These are phyloP conservation scores for Prinsepia uniflora DNA, from an alignment of 306 rosid species.

Conservation along the genomic window DNA sequence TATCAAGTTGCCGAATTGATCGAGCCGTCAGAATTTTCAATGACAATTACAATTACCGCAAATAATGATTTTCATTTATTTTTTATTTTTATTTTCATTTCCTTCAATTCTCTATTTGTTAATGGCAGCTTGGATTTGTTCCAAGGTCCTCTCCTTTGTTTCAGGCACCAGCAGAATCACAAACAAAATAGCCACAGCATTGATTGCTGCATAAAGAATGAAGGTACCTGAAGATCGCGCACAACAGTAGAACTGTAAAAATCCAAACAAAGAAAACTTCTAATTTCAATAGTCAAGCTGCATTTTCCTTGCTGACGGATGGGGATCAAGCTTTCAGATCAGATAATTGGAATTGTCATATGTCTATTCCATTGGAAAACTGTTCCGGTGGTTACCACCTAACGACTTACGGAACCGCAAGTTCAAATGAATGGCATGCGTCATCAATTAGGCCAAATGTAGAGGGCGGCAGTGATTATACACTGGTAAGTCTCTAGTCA, in stretches of 20 bases:
- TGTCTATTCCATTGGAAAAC: constrained; percentile 15
- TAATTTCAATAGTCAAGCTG: constrained; percentile 26
- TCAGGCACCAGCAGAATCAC: constrained; percentile 62
- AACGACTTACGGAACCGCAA: constrained; percentile 27
- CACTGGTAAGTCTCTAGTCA: constrained; percentile 19
- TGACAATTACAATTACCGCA: background rate
- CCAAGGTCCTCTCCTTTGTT: constrained; percentile 85
- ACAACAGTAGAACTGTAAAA: background rate
- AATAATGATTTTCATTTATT: background rate
- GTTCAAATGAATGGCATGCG: constrained; percentile 35
- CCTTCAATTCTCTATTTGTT: constrained; percentile 35
- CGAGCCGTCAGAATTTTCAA: background rate
- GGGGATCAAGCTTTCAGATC: constrained; percentile 10
- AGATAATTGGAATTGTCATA: constrained; percentile 7
- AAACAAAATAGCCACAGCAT: constrained; percentile 59
- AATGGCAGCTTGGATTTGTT: constrained; percentile 76
- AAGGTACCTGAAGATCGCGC: constrained; percentile 62
- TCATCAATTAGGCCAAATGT: constrained; percentile 28
- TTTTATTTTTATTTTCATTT: background rate
- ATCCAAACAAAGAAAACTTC: background rate
- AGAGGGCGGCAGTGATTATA: constrained; percentile 29
- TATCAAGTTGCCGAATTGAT: no score
- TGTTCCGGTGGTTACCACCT: constrained; percentile 10
- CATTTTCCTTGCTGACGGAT: constrained; percentile 29
- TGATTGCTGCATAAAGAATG: constrained; percentile 67